Evolutionary conservation across 495 filamentous ascomycete genomes (phyloP).

Genomic region (Penicillium canescens): DNA sequence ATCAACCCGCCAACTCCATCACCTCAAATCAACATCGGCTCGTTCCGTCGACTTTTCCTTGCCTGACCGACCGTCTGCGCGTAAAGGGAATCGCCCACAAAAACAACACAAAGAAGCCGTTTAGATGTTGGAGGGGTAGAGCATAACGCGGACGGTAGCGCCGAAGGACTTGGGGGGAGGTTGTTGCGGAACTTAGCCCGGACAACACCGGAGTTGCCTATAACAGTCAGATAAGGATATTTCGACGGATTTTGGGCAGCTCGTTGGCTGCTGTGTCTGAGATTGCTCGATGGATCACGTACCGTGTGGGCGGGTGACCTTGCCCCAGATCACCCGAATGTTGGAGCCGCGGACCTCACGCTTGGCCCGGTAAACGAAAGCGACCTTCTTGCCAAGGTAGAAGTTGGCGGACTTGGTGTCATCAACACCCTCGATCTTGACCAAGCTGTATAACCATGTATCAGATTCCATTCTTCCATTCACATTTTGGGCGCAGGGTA

Average conservation of each 20-base stretch:
- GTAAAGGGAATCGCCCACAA: constrained; percentile 44
- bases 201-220: constrained; percentile 95
- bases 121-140: constrained; percentile 80
- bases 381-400: constrained; percentile 94
- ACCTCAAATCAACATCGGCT: constrained; percentile 41
- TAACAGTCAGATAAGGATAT: constrained; percentile 12
- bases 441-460: constrained; percentile 52
- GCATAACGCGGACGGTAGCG: constrained; percentile 95
- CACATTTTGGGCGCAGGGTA: constrained; percentile 13
- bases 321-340: constrained; percentile 99
- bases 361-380: constrained; percentile 94
- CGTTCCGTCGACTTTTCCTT: constrained; percentile 45
- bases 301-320: constrained; percentile 94
- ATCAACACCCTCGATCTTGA: constrained; percentile 97
- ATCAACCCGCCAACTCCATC: constrained; percentile 50
- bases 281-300: constrained; percentile 30
- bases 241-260: background rate
- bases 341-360: constrained; percentile 92
- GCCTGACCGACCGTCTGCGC: constrained; percentile 45
- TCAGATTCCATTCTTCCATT: constrained; percentile 31
- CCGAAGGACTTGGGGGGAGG: constrained; percentile 96
- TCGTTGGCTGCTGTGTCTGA: too few relatives aligned
- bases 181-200: constrained; percentile 93
- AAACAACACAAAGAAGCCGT: constrained; percentile 39
- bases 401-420: constrained; percentile 82